phyloP scores from a whole-genome alignment of 306 rosid genomes.

The Abrus precatorius region DNA sequence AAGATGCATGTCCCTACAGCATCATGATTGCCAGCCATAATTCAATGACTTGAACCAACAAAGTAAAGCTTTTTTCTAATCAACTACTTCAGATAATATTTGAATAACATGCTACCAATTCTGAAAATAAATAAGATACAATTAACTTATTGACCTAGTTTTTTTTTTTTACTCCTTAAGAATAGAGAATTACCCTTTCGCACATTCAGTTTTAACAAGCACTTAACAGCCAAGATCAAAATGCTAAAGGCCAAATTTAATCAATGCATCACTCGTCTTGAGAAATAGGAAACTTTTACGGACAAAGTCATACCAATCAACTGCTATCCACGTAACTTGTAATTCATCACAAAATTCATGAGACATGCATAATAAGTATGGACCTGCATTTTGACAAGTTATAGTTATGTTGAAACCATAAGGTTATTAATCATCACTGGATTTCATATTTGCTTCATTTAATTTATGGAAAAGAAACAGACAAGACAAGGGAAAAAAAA shows the following conservation, averaged over 20 bases:
- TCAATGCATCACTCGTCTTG: constrained; percentile 17
- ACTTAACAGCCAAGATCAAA: constrained; percentile 19
- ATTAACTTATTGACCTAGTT: constrained; percentile 5
- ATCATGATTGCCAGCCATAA: constrained; percentile 30
- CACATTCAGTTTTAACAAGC: not conserved
- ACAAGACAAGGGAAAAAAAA: constrained; percentile 27
- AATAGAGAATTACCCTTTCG: constrained; percentile 20
- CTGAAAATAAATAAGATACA: constrained; percentile 31
- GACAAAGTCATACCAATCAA: constrained; percentile 17
- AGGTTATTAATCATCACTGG: constrained; percentile 20
- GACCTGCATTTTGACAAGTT: constrained; percentile 43
- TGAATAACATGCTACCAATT: constrained; percentile 31
- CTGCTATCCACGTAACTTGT: constrained; percentile 19
- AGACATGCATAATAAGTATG: constrained; percentile 34
- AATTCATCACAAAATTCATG: constrained; percentile 39
- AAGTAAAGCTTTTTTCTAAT: constrained; percentile 25
- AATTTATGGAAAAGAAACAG: constrained; percentile 10
- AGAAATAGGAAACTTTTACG: constrained; percentile 35
- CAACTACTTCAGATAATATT: constrained; percentile 12
- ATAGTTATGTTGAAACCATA: constrained; percentile 22
- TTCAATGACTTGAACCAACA: constrained; percentile 26
- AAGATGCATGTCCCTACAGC: constrained; percentile 10
- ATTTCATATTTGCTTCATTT: constrained; percentile 41
- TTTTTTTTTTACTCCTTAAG: not conserved
- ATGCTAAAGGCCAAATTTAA: constrained; percentile 28